phyloP scores from a whole-genome alignment of 1,284 basidiomycete species.

The Heterobasidion occidentale region DNA sequence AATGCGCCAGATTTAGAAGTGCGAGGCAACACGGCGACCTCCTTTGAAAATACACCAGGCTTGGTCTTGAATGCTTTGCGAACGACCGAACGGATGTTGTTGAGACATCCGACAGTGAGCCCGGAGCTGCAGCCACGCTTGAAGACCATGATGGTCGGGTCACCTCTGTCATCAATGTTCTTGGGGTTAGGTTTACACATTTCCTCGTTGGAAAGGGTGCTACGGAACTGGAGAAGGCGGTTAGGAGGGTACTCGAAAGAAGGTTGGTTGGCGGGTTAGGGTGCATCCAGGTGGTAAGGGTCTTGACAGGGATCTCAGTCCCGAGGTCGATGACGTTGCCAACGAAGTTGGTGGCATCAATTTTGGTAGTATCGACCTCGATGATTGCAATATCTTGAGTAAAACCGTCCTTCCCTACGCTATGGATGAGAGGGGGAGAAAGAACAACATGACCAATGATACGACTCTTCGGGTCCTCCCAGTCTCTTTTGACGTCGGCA shows the following conservation, averaged over 20 bases:
- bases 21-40: conserved; percentile 12
- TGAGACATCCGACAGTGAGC: conserved; percentile 14
- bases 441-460: conserved; percentile 23
- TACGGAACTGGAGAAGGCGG: conserved; percentile 13
- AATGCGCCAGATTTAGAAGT: conserved; percentile 15
- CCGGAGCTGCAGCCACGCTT: conserved; percentile 13
- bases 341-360: conserved; percentile 15
- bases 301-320: conserved; percentile 2
- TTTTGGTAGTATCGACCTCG: conserved; percentile 21
- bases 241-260: conserved; percentile 16
- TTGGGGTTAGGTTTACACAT: neutral
- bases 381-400: conserved; percentile 28
- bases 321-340: conserved; percentile 17
- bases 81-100: conserved; percentile 12
- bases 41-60: conserved; percentile 2
- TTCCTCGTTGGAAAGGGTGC: conserved; percentile 10
- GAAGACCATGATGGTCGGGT: conserved; percentile 11
- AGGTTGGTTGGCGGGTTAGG: conserved; percentile 10
- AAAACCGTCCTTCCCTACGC: conserved; percentile 13
- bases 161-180: neutral
- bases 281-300: conserved; percentile 12
- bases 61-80: neutral
- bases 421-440: conserved; percentile 18
- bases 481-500: conserved; percentile 17
- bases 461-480: conserved; percentile 16